A percentile compares a stretch with the other conserved stretches of the same genome.
phyloP scores from a whole-genome alignment of 1,284 basidiomycete species.

The Polyporus tsugae region DNA sequence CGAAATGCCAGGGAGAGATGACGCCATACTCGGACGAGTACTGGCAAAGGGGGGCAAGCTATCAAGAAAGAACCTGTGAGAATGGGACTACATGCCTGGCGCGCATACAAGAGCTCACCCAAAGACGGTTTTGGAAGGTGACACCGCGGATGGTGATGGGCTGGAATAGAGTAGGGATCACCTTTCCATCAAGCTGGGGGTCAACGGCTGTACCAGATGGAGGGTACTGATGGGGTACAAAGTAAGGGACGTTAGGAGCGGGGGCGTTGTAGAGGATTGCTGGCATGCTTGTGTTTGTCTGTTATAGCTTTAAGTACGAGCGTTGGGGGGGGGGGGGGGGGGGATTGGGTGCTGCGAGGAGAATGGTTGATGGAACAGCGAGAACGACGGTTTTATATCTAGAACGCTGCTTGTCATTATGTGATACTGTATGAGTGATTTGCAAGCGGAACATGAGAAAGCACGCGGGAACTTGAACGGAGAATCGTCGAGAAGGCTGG shows the following conservation, averaged over 20 bases:
- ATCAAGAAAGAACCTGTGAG: background rate
- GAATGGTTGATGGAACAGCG: background rate
- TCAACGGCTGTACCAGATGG: constrained; percentile 58
- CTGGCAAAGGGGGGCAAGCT: constrained; percentile 74
- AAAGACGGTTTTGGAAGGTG: constrained; percentile 75
- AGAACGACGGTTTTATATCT: background rate
- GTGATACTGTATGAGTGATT: background rate
- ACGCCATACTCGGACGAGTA: constrained; percentile 75
- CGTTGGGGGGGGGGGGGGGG: too few species aligned
- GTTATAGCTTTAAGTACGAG: background rate
- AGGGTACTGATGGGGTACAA: constrained; percentile 60
- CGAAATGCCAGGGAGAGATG: constrained; percentile 78
- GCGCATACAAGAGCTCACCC: constrained; percentile 43
- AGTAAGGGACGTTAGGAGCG: constrained; percentile 52
- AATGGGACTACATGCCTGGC: background rate
- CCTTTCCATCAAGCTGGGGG: constrained; percentile 46
- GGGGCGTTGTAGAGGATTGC: constrained; percentile 27
- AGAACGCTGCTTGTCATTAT: background rate
- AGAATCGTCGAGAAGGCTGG: too few species aligned
- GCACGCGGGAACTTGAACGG: too few species aligned
- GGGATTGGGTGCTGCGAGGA: background rate
- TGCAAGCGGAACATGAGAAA: background rate
- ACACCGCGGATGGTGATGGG: constrained; percentile 67
- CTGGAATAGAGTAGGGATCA: constrained; percentile 65
- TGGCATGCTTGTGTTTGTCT: background rate